Evolutionary conservation across 1,284 basidiomycete genomes (phyloP).

Genomic region (Blastosporella zonata): DNA sequence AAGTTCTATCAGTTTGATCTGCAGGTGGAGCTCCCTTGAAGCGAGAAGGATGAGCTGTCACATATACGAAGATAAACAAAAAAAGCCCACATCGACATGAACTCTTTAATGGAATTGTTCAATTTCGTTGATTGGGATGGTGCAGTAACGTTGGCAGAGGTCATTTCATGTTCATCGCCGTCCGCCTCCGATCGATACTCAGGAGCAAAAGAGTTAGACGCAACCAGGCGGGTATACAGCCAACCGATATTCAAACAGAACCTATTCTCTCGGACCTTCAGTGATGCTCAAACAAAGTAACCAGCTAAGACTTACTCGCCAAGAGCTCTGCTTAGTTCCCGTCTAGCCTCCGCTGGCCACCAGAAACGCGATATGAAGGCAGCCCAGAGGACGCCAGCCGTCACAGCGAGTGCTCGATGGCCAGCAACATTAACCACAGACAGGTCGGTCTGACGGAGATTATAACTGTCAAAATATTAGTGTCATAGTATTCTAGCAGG

Average conservation of each 20-base stretch:
- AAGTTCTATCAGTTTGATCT: constrained; percentile 84
- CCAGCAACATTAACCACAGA: constrained; percentile 74
- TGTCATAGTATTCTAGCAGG: constrained; percentile 1
- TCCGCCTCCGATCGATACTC: constrained; percentile 36
- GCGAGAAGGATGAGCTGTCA: constrained; percentile 5
- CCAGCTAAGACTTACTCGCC: constrained; percentile 57
- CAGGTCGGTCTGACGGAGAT: constrained; percentile 68
- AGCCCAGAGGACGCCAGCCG: constrained; percentile 87
- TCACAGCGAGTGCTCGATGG: constrained; percentile 80
- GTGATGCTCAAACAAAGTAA: neutral
- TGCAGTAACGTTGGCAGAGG: constrained; percentile 35
- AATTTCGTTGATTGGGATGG: constrained; percentile 40
- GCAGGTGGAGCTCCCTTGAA: constrained; percentile 88
- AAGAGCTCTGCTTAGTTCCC: constrained; percentile 81
- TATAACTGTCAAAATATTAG: constrained; percentile 58
- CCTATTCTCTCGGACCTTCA: constrained; percentile 36
- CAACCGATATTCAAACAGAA: constrained; percentile 82
- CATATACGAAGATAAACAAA: neutral
- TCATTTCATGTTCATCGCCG: constrained; percentile 28
- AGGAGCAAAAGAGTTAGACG: constrained; percentile 66
- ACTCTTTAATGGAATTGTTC: constrained; percentile 71
- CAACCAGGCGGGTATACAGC: constrained; percentile 79
- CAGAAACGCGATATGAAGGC: constrained; percentile 84
- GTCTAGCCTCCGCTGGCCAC: constrained; percentile 93
- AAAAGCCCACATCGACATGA: constrained; percentile 80